These are phyloP conservation scores for Trichoderma gracile DNA, from an alignment of 2,329 filamentous ascomycete species.

Conservation along the genomic window DNA sequence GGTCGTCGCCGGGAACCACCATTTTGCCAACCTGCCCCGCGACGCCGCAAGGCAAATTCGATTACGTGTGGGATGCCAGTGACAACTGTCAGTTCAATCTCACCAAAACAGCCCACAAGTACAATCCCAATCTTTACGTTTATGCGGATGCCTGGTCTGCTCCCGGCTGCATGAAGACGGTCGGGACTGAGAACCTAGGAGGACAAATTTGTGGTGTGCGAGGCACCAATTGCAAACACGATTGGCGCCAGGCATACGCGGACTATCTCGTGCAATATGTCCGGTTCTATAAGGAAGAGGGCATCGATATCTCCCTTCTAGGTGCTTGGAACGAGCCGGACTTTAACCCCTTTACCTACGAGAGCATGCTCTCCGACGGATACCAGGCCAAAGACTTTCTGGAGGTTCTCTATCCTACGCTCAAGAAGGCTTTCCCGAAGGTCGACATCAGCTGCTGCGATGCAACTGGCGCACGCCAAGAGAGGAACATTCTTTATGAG, in stretches of 20 bases:
- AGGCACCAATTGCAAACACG: slow-evolving; percentile 14
- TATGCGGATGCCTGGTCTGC: slow-evolving; percentile 21
- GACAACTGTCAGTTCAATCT: slow-evolving; percentile 20
- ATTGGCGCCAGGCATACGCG: slow-evolving; percentile 19
- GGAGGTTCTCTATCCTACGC: slow-evolving; percentile 14
- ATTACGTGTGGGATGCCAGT: slow-evolving; percentile 17
- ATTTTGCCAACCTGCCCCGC: slow-evolving; percentile 18
- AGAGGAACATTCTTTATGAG: slow-evolving; percentile 21
- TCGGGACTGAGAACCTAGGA: slow-evolving; percentile 17
- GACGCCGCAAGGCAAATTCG: slow-evolving; percentile 13
- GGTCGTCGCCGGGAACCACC: slow-evolving; percentile 11
- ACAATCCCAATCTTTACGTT: slow-evolving; percentile 1
- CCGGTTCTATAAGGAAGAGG: slow-evolving; percentile 16
- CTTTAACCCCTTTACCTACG: slow-evolving; percentile 19
- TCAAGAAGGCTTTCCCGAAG: slow-evolving; percentile 18
- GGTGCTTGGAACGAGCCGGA: slow-evolving; percentile 21
- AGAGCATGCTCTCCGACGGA: slow-evolving; percentile 22
- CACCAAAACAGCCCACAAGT: slow-evolving; percentile 16
- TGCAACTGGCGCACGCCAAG: slow-evolving; percentile 17
- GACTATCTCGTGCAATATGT: slow-evolving; percentile 21
- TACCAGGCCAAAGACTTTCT: slow-evolving; percentile 22
- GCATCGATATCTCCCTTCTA: slow-evolving; percentile 16
- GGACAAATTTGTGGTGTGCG: slow-evolving; percentile 19
- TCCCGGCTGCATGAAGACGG: slow-evolving; percentile 19
- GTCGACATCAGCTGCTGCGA: slow-evolving; percentile 21